Evolutionary conservation across 495 filamentous ascomycete species (phyloP), one percentile per base, ranked within the genome.

Genomic region (Haplographium delicatum): DNA sequence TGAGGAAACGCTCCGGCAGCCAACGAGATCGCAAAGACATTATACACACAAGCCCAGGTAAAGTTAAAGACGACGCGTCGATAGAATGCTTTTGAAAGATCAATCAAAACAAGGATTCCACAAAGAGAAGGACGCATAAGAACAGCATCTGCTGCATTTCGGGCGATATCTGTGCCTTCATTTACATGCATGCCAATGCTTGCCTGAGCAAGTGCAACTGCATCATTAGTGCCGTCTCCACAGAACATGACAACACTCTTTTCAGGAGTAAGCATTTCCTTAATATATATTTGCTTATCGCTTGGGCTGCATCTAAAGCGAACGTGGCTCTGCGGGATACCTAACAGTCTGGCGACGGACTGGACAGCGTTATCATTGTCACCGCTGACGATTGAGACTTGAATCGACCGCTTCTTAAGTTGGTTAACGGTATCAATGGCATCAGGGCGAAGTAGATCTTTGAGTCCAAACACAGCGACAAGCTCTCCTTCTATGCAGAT

Each of bases 211-310:
- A 93, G 72, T 2, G 88, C 86, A 10, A 82, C 70, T 0, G 87
- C 85, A 61, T 91, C 88, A 64, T 93, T 93, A 3, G 84, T 88
- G 6, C 88, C 88, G 58, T 93, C 88, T 35, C 88, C 88, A 55
- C 75, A 74, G 65, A 91, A 90, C 15, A 90, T 53, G 18, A 88
- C 73, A 3, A 73, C 41, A 25, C 15, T 50, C 9, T 45, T 50
- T 31, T 28, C 15, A 8, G 48, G 8, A 5, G 5, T 20, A n/a
- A 47, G 33, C 45, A 78, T 56, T 7, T 61, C 33, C 41, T 80
- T 63, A 43, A 88, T 68, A 61, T 86, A 86, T 1, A 53, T 61
- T 54, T 81, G 66, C 64, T 89, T 89, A 58, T 87, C 79, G 13
- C 58, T 67, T 0, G 85, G 85, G 0, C 71, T 70, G 58, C 77